Conservation (phyloP, 1,284 basidiomycete genomes). For the Agaricales sp. region DNA sequence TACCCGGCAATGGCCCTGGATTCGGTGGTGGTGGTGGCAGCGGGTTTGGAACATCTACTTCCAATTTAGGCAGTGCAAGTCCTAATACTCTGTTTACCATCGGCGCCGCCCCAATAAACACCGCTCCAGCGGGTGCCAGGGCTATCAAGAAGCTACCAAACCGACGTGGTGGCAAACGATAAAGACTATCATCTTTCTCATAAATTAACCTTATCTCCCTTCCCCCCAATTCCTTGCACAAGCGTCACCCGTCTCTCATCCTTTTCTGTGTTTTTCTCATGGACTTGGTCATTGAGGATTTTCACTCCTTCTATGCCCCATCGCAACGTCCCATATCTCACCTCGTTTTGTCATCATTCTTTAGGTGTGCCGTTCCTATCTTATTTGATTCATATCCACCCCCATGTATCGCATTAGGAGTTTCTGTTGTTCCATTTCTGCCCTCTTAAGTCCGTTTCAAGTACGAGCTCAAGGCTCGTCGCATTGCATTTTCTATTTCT, state of each 20-base stretch:
- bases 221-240: neutral
- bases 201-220: neutral
- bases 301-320: no score
- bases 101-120: constrained; percentile 33
- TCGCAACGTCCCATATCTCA: no score
- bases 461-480: neutral
- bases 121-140: constrained; percentile 16
- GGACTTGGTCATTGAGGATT: no score
- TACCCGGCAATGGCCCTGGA: constrained; percentile 27
- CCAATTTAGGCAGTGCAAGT: constrained; percentile 21
- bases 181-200: constrained; percentile 4
- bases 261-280: no score
- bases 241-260: no score
- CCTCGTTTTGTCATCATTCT: no score
- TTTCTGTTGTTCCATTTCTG: neutral
- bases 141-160: constrained; percentile 43
- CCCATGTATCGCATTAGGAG: neutral
- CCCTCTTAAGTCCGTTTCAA: neutral
- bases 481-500: no score
- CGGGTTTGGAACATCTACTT: constrained; percentile 14
- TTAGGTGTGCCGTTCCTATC: neutral
- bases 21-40: constrained; percentile 30
- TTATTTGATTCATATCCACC: neutral
- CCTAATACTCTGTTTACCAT: constrained; percentile 44
- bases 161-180: constrained; percentile 30